Conservation (phyloP, 768 basidiomycete species). For the Leucosporidium scottii region DNA sequence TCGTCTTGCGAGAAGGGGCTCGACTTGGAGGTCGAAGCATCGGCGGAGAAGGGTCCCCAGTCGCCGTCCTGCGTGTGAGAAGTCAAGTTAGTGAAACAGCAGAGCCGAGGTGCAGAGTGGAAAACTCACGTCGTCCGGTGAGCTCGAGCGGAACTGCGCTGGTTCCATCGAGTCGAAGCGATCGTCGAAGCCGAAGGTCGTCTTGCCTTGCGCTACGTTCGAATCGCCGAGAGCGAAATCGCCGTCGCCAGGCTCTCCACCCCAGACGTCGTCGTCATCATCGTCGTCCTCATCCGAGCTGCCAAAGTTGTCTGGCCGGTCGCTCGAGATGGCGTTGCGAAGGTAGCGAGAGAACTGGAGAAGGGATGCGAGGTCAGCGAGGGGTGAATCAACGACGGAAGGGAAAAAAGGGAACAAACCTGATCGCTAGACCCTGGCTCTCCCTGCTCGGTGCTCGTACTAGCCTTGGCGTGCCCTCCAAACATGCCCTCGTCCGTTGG, state of each 20-base stretch:
- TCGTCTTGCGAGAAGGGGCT: constrained; percentile 10
- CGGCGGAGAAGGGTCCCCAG: constrained; percentile 20
- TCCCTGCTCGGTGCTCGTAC: constrained; percentile 47
- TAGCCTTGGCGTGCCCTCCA: constrained; percentile 38
- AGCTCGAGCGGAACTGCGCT: constrained; percentile 3
- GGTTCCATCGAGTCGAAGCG: constrained; percentile 18
- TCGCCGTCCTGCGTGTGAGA: constrained; percentile 13
- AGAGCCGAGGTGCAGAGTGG: background rate
- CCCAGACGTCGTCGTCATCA: constrained; percentile 19
- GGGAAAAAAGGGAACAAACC: constrained; percentile 39
- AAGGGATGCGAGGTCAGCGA: background rate
- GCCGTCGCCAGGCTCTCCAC: constrained; percentile 19
- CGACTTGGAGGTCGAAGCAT: background rate
- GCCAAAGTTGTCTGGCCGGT: constrained; percentile 47
- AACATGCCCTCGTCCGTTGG: constrained; percentile 23
- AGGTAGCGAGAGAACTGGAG: constrained; percentile 71
- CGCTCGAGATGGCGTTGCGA: constrained; percentile 55
- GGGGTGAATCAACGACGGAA: background rate
- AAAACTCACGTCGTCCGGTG: constrained; percentile 14
- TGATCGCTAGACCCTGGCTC: constrained; percentile 49
- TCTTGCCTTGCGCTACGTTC: background rate
- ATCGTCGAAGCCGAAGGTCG: constrained; percentile 34
- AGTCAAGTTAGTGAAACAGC: background rate
- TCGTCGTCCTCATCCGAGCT: constrained; percentile 37
- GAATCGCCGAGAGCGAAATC: constrained; percentile 23